A percentile compares a stretch with the other conserved stretches of the same genome.
Evolutionary conservation across 805 yeast genomes (phyloP).

Genomic region (Starmerella powellii): DNA sequence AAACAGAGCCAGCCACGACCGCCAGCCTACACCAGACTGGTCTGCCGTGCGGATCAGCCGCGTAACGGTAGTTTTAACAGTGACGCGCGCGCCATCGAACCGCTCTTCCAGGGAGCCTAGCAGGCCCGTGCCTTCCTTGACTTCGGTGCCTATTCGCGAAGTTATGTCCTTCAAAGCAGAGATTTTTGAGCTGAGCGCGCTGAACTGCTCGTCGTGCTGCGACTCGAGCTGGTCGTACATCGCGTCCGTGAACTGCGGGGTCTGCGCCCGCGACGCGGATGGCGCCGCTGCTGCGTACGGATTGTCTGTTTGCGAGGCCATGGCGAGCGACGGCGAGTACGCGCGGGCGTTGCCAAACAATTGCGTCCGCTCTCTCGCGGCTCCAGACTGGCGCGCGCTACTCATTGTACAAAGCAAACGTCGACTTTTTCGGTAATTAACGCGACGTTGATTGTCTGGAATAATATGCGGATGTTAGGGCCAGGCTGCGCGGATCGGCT

Average conservation of each 20-base stretch:
- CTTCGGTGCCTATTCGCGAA: constrained; percentile 52
- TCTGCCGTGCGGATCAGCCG: constrained; percentile 55
- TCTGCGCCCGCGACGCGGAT: constrained; percentile 4
- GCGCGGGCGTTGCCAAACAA: constrained; percentile 28
- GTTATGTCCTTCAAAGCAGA: constrained; percentile 45
- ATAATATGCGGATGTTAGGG: neutral
- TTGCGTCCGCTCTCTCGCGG: constrained; percentile 31
- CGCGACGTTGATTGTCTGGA: no score
- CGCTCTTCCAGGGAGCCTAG: constrained; percentile 35
- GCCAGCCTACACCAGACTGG: constrained; percentile 50
- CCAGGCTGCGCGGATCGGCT: neutral
- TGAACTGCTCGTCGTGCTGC: constrained; percentile 50
- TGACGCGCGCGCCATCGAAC: constrained; percentile 37
- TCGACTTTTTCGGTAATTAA: no score
- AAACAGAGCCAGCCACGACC: constrained; percentile 44
- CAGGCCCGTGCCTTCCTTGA: constrained; percentile 41
- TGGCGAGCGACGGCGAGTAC: constrained; percentile 23
- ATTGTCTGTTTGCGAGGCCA: neutral
- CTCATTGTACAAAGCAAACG: constrained; percentile 8
- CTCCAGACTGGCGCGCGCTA: constrained; percentile 5
- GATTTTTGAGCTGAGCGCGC: constrained; percentile 43
- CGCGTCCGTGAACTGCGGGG: constrained; percentile 36
- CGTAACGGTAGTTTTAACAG: constrained; percentile 42
- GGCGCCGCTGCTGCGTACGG: neutral
- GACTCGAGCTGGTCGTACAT: constrained; percentile 50